These are phyloP conservation scores for Globisporangium rhizosaccharum DNA, from an alignment of 352 stramenopile genomes.

Conservation along the genomic window DNA sequence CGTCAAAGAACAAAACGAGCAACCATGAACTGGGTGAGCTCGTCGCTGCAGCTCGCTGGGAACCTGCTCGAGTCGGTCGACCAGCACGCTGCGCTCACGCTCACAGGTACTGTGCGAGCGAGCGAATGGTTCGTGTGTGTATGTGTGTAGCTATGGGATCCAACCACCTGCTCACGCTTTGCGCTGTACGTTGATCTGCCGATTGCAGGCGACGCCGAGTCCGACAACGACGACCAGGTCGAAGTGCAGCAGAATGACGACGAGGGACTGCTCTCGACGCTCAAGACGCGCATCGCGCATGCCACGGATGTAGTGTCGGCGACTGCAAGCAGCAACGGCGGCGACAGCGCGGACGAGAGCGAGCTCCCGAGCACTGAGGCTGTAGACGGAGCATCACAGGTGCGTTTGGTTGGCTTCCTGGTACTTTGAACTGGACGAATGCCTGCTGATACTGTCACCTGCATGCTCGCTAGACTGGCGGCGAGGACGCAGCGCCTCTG, in stretches of 20 bases:
- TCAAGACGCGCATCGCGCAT: slow-evolving; percentile 10
- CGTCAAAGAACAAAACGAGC: background rate
- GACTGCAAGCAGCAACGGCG: slow-evolving; percentile 8
- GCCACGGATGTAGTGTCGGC: slow-evolving; percentile 13
- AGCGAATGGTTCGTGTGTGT: background rate
- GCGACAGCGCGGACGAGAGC: background rate
- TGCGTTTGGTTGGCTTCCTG: background rate
- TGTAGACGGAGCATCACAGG: background rate
- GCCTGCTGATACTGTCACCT: no score
- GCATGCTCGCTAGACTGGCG: no score
- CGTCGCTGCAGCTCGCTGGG: slow-evolving; percentile 71
- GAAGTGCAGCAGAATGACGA: background rate
- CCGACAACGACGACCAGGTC: slow-evolving; percentile 2
- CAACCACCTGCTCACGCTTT: background rate
- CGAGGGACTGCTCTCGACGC: slow-evolving; percentile 4
- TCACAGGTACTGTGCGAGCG: slow-evolving; percentile 23
- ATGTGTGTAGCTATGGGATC: background rate
- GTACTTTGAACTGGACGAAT: background rate
- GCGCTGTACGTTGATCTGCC: slow-evolving; percentile 3
- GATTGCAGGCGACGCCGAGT: slow-evolving; percentile 10
- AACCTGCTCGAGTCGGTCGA: slow-evolving; percentile 83
- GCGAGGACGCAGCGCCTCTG: background rate
- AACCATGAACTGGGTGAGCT: slow-evolving; percentile 82
- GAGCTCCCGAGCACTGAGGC: background rate
- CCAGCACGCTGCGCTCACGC: slow-evolving; percentile 74